These are phyloP conservation scores for Amanita rimosa DNA, from an alignment of 768 basidiomycete species.

Conservation along the genomic window DNA sequence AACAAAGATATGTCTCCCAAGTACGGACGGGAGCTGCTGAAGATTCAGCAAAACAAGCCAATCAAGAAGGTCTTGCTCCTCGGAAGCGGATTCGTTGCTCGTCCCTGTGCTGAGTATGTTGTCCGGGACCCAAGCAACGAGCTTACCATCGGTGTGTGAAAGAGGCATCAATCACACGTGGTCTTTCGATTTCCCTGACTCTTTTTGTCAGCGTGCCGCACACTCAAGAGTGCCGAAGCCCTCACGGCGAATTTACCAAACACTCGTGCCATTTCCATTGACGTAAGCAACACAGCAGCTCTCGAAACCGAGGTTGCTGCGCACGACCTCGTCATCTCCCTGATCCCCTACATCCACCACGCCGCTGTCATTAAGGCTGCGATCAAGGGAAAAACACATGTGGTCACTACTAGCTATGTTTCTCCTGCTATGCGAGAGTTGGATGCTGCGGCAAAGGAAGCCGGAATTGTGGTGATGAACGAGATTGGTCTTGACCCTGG, in stretches of 20 bases:
- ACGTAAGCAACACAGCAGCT: conserved; percentile 58
- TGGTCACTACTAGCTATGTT: conserved; percentile 95
- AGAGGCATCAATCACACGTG: neutral
- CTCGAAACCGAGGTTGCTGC: conserved; percentile 76
- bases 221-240: conserved; percentile 61
- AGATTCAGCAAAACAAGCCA: conserved; percentile 27
- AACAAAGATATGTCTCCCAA: conserved; percentile 59
- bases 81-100: conserved; percentile 91
- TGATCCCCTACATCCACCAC: conserved; percentile 94
- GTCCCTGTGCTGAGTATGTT: conserved; percentile 94
- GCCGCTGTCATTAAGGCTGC: conserved; percentile 84
- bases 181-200: neutral
- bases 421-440: conserved; percentile 85
- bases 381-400: conserved; percentile 80
- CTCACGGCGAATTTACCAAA: conserved; percentile 59
- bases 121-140: conserved; percentile 69
- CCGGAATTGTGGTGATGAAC: conserved; percentile 92
- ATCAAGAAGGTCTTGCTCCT: conserved; percentile 73
- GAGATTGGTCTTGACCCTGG: conserved; percentile 97
- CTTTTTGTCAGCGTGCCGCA: conserved; percentile 63
- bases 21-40: conserved; percentile 57
- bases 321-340: conserved; percentile 89
- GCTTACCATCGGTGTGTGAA: conserved; percentile 66
- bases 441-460: conserved; percentile 68
- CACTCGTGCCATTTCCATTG: conserved; percentile 68